Base-by-base conservation (phyloP, 306 rosid genomes). In the Glycine tomentella region DNA sequence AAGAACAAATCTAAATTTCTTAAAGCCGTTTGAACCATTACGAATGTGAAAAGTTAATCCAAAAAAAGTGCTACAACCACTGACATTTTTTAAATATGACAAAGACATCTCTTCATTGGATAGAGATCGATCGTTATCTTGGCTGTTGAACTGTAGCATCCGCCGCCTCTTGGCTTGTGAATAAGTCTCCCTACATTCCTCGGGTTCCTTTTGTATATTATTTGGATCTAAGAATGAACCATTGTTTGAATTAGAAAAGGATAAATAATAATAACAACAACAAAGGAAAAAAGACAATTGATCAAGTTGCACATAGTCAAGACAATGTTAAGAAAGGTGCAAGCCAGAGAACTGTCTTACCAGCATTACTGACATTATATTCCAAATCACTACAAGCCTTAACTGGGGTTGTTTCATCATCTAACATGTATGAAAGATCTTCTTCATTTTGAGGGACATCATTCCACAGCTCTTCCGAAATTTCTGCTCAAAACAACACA, bases 371-470 rank as follows among this genome's bases (percentile, higher is more conserved):
- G 63, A 84, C 86, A 65, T 84, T 90, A 89, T 88, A 90, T n/a
- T 90, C 90, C 92, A 93, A 85, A 84, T 90, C 94, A 78, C 94
- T 91, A 45, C 97, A 92, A 83, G 92, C 98, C 89, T 92, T 96
- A 76, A 92, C 90, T 6, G 99, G 99, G 44, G 99, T 96, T 80
- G 98, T 76, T 90, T 88, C 97, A 50, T 90, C 97, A 11, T 93
- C 98, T 33, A 90, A 66, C 94, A 96, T 90, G 86, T 85, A 89
- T 15, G 99, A 91, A 76, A 90, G 82, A 76, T 92, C 90, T 64
- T 91, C 96, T 84, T 82, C 85, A 58, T 92, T 96, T 84, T 87
- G 93, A 59, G 94, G 84, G 81, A 87, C 92, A 16, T 88, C 94
- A 82, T 80, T 91, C 97, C 94, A 93, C 56, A 91, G 69, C 74